Evolutionary conservation across 139 green algal species (phyloP).

Genomic region (Penium margaritaceum): DNA sequence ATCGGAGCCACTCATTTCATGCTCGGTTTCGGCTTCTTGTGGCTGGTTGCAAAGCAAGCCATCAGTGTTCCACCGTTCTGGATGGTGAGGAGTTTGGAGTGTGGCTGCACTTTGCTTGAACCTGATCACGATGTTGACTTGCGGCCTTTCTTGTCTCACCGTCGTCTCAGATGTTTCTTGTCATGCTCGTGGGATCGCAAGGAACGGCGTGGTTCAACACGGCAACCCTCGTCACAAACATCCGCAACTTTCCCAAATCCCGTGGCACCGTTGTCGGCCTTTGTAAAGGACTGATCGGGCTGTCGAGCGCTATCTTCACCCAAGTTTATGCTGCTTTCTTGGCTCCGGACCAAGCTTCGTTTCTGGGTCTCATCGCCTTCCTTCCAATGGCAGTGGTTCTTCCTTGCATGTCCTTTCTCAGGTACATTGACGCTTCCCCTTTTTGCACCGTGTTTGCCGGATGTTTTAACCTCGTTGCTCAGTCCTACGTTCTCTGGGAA

Average conservation of each 20-base stretch:
- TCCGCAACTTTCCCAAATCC: conserved; percentile 69
- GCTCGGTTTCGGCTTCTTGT: conserved; percentile 1
- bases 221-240: conserved; percentile 61
- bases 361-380: conserved; percentile 15
- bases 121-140: background rate
- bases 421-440: background rate
- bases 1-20: conserved; percentile 6
- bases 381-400: background rate
- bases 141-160: background rate
- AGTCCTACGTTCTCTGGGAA: background rate
- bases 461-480: too few relatives aligned
- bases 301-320: conserved; percentile 39
- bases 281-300: conserved; percentile 60
- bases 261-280: conserved; percentile 71
- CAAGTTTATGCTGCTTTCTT: conserved; percentile 18
- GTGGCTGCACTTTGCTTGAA: background rate
- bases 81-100: background rate
- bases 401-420: conserved; percentile 19
- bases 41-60: background rate
- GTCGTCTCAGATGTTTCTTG: conserved; percentile 3
- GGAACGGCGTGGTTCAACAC: conserved; percentile 63
- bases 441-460: background rate
- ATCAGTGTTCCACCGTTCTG: conserved; percentile 1
- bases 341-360: conserved; percentile 1
- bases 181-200: conserved; percentile 20